Evolutionary conservation across 2,329 filamentous ascomycete genomes (phyloP), one percentile per base, ranked within the genome.

Genomic region (Pseudopithomyces chartarum): DNA sequence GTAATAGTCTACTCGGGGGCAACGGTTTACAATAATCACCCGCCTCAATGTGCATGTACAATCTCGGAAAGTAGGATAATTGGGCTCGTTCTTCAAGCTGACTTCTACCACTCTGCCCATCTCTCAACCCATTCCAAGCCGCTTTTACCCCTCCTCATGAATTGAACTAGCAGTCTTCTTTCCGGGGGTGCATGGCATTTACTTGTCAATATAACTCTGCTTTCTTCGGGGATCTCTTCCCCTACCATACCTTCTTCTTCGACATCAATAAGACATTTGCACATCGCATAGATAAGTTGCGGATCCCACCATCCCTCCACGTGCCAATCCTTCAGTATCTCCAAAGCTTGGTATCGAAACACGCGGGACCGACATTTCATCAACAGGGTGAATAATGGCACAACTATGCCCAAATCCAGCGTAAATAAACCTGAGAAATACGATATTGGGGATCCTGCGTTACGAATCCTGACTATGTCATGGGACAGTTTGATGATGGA

Each of bases 251-350:
- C 56, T 29, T 46, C 49, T 26, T 61, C 58, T 23, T 61, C 58
- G 13, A 61, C 46, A 17, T 56, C 50, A 13, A 61, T 58, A 19
- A 61, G 47, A n/a, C 54, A 58, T n/a, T 23, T 45, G 10, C 52
- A 44, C 34, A 61, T 48, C 15, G 55, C 48, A 34, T 56, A 32
- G n/a, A 58, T 54, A 11, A 61, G 33, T 32, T 52, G 45, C 26
- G 58, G 58, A 46, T 61, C 58, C 58, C 58, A 58, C 58, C 58
- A 61, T 15, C 58, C 53, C 17, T 61, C 58, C 11, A 61, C 49
- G 20, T 61, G 58, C 58, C 58, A 61, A 15, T 45, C n/a, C 13
- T 58, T 49, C 49, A 61, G 20, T 12, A 61, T 58, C 20, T 52
- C 46, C 15, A 61, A 54, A 13, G 52, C 49, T 15, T 58, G 39